Evolutionary conservation across 495 filamentous ascomycete genomes (phyloP), one percentile per base, ranked within the genome.

Genomic region (Mycothermus thermophilus): DNA sequence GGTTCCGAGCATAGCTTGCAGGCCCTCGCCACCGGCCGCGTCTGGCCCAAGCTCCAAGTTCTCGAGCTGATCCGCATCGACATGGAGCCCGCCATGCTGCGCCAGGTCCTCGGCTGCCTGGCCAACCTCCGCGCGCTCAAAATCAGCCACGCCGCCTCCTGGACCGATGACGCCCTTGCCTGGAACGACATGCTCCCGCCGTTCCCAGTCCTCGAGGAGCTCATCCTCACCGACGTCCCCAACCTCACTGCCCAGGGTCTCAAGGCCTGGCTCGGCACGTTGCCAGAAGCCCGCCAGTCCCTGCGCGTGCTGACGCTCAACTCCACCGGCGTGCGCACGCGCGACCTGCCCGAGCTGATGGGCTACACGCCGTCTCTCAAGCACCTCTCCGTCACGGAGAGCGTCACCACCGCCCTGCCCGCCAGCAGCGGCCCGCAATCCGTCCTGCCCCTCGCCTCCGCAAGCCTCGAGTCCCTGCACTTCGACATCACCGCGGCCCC

Each of bases 1-100:
- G 90, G 90, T 8, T 67, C 80, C 6, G 90, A 95, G 62, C 72
- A 71, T 26, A 79, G 74, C 51, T 72, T 97, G 40, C 71, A 80
- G 37, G 61, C 72, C 16, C 60, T 95, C 12, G 64, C 70, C 6
- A 64, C 66, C 6, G 67, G 75, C 5, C 62, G 64, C 4, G 66
- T 80, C 11, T 97, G 88, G 88, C 59, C 59, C 17, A 77, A 78
- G 32, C 62, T 97, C 25, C 80, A 94, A 55, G 70, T 81, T 3
- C 54, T 95, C 27, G 84, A 94, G 48, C 50, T 97, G 25, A 66
- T 69, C 9, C 64, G 64, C 8, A 60, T 95, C 28, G 72, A 77
- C 14, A 60, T 93, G 43, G 87, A 97, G 47, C 67, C 79, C 8
- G 54, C 55, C 12, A 72, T 73, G 7, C 55, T 95, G 10, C 69